Evolutionary conservation across 2,329 filamentous ascomycete species (phyloP).

Genomic region (Sclerotiophoma versabilis): DNA sequence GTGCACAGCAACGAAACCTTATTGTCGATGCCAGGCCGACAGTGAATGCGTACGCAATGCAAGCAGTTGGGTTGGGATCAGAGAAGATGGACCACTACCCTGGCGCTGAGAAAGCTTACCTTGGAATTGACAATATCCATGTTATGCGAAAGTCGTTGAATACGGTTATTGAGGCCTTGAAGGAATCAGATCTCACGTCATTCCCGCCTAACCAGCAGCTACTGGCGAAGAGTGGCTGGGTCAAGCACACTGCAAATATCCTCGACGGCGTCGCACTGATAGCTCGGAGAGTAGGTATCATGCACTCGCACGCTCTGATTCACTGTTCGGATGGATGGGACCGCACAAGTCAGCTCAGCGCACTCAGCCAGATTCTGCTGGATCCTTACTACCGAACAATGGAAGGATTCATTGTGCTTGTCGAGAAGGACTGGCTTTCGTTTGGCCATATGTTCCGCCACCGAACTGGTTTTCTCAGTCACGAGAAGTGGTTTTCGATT

Average conservation of each 20-base stretch:
- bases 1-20: slow-evolving; percentile 89
- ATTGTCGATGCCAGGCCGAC: slow-evolving; percentile 96
- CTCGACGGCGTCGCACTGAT: slow-evolving; percentile 86
- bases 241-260: slow-evolving; percentile 85
- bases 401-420: slow-evolving; percentile 89
- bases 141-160: slow-evolving; percentile 93
- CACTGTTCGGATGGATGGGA: slow-evolving; percentile 99
- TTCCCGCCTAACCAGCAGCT: slow-evolving; percentile 82
- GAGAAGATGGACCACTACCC: slow-evolving; percentile 99
- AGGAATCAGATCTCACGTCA: slow-evolving; percentile 87
- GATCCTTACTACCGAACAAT: slow-evolving; percentile 95
- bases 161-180: slow-evolving; percentile 86
- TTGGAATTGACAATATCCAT: slow-evolving; percentile 98
- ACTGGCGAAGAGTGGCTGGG: slow-evolving; percentile 84
- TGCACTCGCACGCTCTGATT: slow-evolving; percentile 93
- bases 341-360: slow-evolving; percentile 91
- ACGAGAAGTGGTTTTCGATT: slow-evolving; percentile 91
- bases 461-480: slow-evolving; percentile 84
- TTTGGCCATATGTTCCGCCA: slow-evolving; percentile 98
- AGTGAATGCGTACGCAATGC: slow-evolving; percentile 93
- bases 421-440: slow-evolving; percentile 97
- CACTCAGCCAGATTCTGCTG: slow-evolving; percentile 88
- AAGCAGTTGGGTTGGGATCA: slow-evolving; percentile 88
- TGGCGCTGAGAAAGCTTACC: slow-evolving; percentile 86
- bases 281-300: slow-evolving; percentile 84